Base-by-base conservation (phyloP, 83 land plant genomes). In the Diphasiastrum complanatum region DNA sequence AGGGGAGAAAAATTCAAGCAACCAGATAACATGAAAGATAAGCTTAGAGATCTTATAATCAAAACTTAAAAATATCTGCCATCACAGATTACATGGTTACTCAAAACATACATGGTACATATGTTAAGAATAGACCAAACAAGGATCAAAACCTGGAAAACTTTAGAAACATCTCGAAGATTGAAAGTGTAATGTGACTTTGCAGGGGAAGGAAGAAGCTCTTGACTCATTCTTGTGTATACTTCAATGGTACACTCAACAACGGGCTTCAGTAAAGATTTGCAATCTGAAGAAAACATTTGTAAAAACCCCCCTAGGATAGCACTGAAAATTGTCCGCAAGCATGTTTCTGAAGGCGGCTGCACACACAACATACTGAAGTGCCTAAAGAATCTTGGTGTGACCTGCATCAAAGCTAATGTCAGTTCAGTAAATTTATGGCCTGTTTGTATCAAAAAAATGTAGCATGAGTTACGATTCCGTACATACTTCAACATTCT, bases 141-240 rank as follows among this genome's bases (percentile, higher is more conserved):
- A 28, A 3, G 41, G 23, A 31, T 8, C 25, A 43, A n/a, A 8
- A 73, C 76, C 76, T 73, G 76, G 45, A 73, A 73, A 1, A 73
- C 72, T 51, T 73, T 73, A 8, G 76, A 73, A 29, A 73, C 76
- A 47, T 73, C 76, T 29, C 76, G 72, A 37, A 73, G 65, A 46
- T 73, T 73, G 51, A 73, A 73, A 19, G 76, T 73, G 11, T 73
- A 73, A 24, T 73, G 76, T 18, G 72, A 67, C 43, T 73, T 73
- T n/a, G 57, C 45, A 33, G 76, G 76, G 5, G 76, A 67, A 14
- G 76, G 76, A 49, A 73, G 72, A 14, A 73, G 61, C 53, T 73
- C 76, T 43, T 73, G 76, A 24, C 76, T 73, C 24, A 73, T 73
- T 5, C 76, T 47, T 26, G 27, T 49, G 22, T 66, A 73, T 18